Percentiles rank a stretch among this genome's conserved stretches.
phyloP scores from a whole-genome alignment of 2,329 filamentous ascomycete species.

The Colletotrichum scovillei region DNA sequence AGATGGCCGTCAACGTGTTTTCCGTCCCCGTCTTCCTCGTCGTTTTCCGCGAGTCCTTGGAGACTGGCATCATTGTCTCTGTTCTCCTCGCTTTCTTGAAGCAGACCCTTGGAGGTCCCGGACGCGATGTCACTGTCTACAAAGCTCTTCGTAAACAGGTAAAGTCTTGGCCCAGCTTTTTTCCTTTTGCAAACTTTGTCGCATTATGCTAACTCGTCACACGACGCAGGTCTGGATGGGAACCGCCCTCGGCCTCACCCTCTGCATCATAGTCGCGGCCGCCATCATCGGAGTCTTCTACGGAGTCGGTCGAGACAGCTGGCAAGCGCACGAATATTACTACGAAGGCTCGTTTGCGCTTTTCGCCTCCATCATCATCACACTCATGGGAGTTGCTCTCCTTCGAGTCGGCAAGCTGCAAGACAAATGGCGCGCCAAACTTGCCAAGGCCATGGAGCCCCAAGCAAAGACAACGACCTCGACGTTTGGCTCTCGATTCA shows the following conservation, averaged over 20 bases:
- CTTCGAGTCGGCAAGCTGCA: conserved; percentile 86
- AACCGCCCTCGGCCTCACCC: conserved; percentile 65
- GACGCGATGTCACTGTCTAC: conserved; percentile 70
- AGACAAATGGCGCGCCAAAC: conserved; percentile 88
- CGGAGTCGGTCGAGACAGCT: conserved; percentile 72
- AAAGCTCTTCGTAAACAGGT: conserved; percentile 76
- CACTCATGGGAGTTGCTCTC: conserved; percentile 82
- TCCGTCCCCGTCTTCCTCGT: conserved; percentile 89
- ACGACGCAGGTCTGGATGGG: conserved; percentile 68
- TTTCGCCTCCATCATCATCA: conserved; percentile 82
- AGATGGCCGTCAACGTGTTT: conserved; percentile 76
- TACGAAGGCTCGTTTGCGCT: conserved; percentile 88
- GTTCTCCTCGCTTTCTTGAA: conserved; percentile 87
- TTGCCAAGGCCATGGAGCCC: conserved; percentile 74
- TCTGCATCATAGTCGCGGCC: conserved; percentile 71
- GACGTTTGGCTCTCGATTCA: conserved; percentile 56
- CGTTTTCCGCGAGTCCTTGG: conserved; percentile 86
- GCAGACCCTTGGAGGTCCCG: conserved; percentile 76
- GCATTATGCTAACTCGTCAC: background rate
- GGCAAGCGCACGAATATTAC: conserved; percentile 76
- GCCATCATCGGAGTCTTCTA: conserved; percentile 79
- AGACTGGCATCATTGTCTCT: conserved; percentile 86
- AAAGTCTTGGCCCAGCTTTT: background rate
- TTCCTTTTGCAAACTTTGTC: background rate
- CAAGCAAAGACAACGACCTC: conserved; percentile 57